Percentiles rank a stretch among this genome's conserved stretches.
Conservation (phyloP, 2,329 filamentous ascomycete genomes). For the Westerdykella aurantiaca region DNA sequence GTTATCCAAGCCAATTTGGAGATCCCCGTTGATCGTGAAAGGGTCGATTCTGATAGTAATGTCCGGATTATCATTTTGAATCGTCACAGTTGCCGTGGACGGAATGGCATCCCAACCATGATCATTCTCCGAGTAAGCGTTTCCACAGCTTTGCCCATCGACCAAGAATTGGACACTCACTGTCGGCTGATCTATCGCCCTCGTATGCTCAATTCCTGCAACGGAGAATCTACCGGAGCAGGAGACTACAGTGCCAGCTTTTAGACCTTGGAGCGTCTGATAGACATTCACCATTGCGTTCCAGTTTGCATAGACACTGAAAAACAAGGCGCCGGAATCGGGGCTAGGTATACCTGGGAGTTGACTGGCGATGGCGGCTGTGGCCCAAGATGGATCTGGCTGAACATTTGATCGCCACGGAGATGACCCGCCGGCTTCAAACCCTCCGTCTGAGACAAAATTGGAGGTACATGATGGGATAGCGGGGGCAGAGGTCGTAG, state of each 20-base stretch:
- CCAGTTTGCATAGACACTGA: neutral
- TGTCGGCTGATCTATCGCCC: neutral
- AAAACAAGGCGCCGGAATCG: neutral
- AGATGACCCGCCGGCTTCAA: neutral
- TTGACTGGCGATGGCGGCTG: neutral
- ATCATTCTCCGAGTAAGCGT: neutral
- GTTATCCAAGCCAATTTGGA: conserved; percentile 14
- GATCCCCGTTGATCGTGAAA: conserved; percentile 7
- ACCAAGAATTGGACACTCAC: neutral
- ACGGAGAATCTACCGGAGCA: neutral
- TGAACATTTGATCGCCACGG: neutral
- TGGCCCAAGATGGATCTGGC: neutral
- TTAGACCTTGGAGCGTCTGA: neutral
- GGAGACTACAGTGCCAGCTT: neutral
- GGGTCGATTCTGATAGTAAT: conserved; percentile 6
- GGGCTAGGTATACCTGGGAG: neutral
- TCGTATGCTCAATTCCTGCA: neutral
- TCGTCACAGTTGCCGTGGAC: neutral
- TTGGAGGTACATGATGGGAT: neutral
- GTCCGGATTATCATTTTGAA: neutral
- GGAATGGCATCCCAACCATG: neutral
- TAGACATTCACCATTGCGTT: neutral
- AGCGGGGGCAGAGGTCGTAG: neutral
- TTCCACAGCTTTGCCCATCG: neutral
- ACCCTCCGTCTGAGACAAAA: neutral